phyloP scores from a whole-genome alignment of 2,329 filamentous ascomycete genomes.

The Colletotrichum sp. region DNA sequence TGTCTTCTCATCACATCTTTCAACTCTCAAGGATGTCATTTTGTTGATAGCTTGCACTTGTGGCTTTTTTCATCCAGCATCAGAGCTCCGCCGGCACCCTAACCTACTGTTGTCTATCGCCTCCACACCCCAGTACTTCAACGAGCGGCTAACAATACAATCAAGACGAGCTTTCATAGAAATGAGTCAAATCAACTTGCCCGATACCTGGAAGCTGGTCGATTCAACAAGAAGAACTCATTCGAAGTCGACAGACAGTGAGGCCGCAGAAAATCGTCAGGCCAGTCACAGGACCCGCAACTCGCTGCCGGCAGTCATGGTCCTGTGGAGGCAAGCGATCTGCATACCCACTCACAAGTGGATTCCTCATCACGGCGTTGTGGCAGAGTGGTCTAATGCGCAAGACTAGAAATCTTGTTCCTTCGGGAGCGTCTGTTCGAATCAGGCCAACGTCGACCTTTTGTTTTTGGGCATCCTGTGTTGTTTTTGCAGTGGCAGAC shows the following conservation, averaged over 20 bases:
- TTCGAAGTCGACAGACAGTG: rapidly evolving
- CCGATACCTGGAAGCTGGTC: background rate
- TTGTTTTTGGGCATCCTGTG: background rate
- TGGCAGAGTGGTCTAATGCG: conserved; percentile 2
- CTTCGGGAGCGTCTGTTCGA: background rate
- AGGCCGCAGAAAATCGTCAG: background rate
- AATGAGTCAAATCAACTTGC: background rate
- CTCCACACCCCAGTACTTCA: background rate
- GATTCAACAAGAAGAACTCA: background rate
- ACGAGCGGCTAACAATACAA: too few relatives aligned
- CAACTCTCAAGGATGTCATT: background rate
- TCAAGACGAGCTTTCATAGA: background rate
- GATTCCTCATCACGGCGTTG: background rate
- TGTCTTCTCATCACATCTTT: background rate
- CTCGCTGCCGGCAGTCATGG: background rate
- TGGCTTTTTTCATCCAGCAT: background rate
- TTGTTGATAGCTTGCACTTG: background rate
- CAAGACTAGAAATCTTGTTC: conserved; percentile 4
- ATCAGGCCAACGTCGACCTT: background rate
- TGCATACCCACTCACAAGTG: background rate
- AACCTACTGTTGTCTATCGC: background rate
- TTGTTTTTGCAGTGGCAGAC: background rate
- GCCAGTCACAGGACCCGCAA: background rate
- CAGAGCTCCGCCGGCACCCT: background rate
- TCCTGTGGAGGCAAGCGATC: rapidly evolving